These are phyloP conservation scores for Pseudocercospora fijiensis DNA, from an alignment of 2,329 filamentous ascomycete genomes.

Conservation along the genomic window DNA sequence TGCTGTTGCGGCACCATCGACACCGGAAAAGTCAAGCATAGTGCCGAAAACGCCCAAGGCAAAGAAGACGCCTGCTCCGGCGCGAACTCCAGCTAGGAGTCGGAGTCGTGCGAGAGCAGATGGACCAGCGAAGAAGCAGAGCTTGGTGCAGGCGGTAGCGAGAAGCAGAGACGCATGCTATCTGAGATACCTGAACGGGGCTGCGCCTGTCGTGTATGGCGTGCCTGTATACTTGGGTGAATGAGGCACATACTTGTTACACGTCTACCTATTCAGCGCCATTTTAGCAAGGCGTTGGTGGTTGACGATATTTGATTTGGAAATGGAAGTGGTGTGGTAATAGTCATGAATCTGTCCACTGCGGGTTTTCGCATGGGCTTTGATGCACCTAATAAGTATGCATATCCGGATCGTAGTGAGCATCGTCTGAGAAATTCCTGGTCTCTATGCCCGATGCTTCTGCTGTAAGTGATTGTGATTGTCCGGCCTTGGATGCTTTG, in stretches of 20 bases:
- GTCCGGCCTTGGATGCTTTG: no score
- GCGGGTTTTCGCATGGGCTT: no score
- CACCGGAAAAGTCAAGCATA: constrained; percentile 34
- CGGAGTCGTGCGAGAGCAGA: constrained; percentile 28
- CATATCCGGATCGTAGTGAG: no score
- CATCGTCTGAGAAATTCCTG: no score
- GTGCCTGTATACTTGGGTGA: constrained; percentile 77
- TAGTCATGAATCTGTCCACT: no score
- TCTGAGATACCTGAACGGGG: constrained; percentile 87
- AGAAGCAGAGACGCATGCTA: constrained; percentile 75
- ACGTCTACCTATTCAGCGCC: not conserved
- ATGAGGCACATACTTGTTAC: constrained; percentile 15
- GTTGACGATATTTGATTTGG: not conserved
- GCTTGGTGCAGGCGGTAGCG: constrained; percentile 76
- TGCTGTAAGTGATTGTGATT: not conserved
- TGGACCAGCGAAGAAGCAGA: constrained; percentile 43
- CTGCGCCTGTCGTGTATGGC: constrained; percentile 90
- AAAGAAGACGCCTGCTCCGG: constrained; percentile 33
- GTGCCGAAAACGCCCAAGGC: constrained; percentile 39
- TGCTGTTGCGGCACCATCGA: constrained; percentile 26
- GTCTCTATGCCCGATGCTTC: no score
- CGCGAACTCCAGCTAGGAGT: constrained; percentile 34
- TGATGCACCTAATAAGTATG: no score
- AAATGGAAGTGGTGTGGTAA: no score
- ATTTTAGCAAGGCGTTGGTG: not conserved